Evolutionary conservation across 148 eudicot species (phyloP), one percentile per base, ranked within the genome.

Genomic region (Agrostemma githago): DNA sequence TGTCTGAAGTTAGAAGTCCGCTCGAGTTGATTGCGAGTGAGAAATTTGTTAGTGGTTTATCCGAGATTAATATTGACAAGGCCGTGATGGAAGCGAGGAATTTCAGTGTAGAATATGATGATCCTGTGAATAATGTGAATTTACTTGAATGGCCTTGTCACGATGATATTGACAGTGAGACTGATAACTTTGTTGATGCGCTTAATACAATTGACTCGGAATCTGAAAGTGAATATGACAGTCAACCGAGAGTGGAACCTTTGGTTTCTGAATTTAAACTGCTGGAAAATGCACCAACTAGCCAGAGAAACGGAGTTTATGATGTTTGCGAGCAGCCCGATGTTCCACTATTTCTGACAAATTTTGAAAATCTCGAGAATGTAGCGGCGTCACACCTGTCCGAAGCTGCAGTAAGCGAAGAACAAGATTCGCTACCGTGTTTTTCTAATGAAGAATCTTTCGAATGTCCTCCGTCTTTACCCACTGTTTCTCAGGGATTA

Each of bases 151-250:
- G 81, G 84, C 77, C 80, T 48, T 83, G 76, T 70, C 72, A 66
- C 66, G 93, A 90, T 78, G 99, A 92, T 53, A 65, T 78, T 66
- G 99, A 92, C 75, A 96, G 99, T 73, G 99, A 89, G 82, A 81
- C 95, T 43, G 99, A 92, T 57, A 72, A 83, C 77, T 96, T 74
- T 77, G 80, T 89, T 85, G 97, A 96, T 82, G 97, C 99, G 34
- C 99, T 90, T 75, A 86, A 90, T 81, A 88, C 85, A 5, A 90
- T 96, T 58, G 99, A 96, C 65, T 90, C 99, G 38, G 97, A 96
- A 78, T 77, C 89, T 74, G 99, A 96, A 83, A 92, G 81, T 80
- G 97, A 96, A 66, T 56, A 81, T 62, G 97, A 88, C 68, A 74
- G 74, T 56, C 86, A 77, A 84, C 82, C 59, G 86, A 79, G 79